These are phyloP conservation scores for Xylaria grammica DNA, from an alignment of 495 filamentous ascomycete species.

Conservation along the genomic window DNA sequence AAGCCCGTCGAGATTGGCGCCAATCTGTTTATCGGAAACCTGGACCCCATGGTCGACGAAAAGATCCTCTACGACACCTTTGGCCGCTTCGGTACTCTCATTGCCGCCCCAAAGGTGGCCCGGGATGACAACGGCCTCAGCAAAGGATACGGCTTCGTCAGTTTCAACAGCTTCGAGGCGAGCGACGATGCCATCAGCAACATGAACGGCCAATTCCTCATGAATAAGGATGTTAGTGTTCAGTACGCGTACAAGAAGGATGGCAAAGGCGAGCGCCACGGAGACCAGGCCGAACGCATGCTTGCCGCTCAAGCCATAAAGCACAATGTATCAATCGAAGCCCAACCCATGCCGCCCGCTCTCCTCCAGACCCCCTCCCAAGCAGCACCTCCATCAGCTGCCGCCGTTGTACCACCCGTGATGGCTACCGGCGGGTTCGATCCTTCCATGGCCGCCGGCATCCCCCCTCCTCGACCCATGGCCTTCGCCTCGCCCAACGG, in stretches of 20 bases:
- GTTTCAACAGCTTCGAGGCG: conserved; percentile 91
- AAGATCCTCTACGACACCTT: conserved; percentile 98
- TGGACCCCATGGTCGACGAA: conserved; percentile 94
- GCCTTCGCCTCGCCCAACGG: conserved; percentile 42
- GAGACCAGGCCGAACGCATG: conserved; percentile 91
- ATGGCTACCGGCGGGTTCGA: conserved; percentile 39
- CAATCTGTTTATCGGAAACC: conserved; percentile 95
- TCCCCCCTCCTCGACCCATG: conserved; percentile 36
- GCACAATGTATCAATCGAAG: conserved; percentile 83
- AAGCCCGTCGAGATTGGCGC: conserved; percentile 95
- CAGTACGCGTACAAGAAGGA: conserved; percentile 99
- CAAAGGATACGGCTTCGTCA: conserved; percentile 97
- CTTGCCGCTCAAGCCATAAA: conserved; percentile 91
- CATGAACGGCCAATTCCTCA: conserved; percentile 96
- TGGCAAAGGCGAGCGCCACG: conserved; percentile 94
- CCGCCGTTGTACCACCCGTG: conserved; percentile 28
- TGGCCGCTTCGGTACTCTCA: conserved; percentile 84
- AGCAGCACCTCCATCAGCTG: conserved; percentile 35
- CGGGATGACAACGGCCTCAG: conserved; percentile 88
- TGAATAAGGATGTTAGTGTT: conserved; percentile 94
- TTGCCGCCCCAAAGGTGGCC: conserved; percentile 89
- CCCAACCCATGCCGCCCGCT: conserved; percentile 63
- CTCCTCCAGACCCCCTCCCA: conserved; percentile 51
- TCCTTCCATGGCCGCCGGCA: conserved; percentile 30
- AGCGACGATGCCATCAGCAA: conserved; percentile 88